Conservation (phyloP, 2,329 filamentous ascomycete species). For the Canariomyces notabilis region DNA sequence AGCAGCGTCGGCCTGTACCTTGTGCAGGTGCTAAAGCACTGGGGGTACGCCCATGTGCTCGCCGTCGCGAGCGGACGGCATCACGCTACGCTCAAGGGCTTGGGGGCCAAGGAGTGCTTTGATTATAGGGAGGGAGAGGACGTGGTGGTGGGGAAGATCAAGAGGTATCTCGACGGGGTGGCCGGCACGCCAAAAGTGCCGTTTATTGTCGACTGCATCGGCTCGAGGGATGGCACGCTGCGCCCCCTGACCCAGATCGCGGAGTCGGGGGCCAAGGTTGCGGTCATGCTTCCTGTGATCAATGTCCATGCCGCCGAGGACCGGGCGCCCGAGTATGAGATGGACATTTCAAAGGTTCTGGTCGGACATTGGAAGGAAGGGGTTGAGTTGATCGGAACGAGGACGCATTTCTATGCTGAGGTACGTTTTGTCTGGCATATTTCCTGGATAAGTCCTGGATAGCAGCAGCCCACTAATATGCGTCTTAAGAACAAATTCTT, state of each 20-base stretch:
- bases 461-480: neutral
- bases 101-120: constrained; percentile 44
- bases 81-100: constrained; percentile 37
- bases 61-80: constrained; percentile 43
- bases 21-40: constrained; percentile 47
- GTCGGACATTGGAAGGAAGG: constrained; percentile 45
- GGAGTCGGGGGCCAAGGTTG: constrained; percentile 45
- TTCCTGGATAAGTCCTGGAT: neutral
- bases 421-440: constrained; percentile 35
- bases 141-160: constrained; percentile 33
- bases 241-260: constrained; percentile 47
- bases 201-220: constrained; percentile 53
- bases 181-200: constrained; percentile 31
- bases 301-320: constrained; percentile 45
- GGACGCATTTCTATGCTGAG: constrained; percentile 49
- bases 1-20: constrained; percentile 48
- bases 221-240: constrained; percentile 43
- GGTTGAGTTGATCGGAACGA: constrained; percentile 48
- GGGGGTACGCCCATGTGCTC: constrained; percentile 48
- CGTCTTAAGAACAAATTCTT: constrained; percentile 47
- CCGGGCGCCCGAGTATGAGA: constrained; percentile 47
- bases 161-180: constrained; percentile 22
- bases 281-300: constrained; percentile 57
- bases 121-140: constrained; percentile 40
- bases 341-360: constrained; percentile 43